Conservation (phyloP, 179 eudicot species). For the Sideroxylon spinosum region DNA sequence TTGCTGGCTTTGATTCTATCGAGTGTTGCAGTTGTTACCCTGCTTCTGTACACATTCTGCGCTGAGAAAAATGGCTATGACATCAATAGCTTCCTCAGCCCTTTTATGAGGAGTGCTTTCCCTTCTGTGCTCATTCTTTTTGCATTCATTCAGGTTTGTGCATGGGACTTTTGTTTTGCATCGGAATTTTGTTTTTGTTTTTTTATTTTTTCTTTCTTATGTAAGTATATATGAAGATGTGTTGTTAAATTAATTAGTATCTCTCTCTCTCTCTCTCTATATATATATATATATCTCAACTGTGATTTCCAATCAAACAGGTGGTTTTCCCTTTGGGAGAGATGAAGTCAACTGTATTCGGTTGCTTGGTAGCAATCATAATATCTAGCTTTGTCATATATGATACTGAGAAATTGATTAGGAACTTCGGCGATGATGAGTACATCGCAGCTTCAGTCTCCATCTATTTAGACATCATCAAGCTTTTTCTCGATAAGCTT, state of each 20-base stretch:
- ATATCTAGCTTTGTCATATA: no score
- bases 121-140: conserved; percentile 40
- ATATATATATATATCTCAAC: no score
- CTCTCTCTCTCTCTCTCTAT: background rate
- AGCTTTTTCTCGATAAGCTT: conserved; percentile 49
- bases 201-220: no score
- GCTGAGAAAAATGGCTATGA: no score
- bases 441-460: no score
- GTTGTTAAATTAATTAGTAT: background rate
- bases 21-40: no score
- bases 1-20: no score
- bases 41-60: no score
- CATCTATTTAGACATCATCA: conserved; percentile 53
- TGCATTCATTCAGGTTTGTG: conserved; percentile 45
- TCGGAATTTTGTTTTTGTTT: no score
- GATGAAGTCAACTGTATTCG: conserved; percentile 33
- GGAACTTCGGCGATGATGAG: conserved; percentile 51
- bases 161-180: no score
- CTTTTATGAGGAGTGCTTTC: conserved; percentile 43
- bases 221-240: background rate
- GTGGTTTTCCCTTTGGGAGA: conserved; percentile 43
- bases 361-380: conserved; percentile 43
- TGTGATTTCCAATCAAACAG: conserved; percentile 19
- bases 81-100: conserved; percentile 46
- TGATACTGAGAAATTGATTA: conserved; percentile 59